These are phyloP conservation scores for Castanea sativa DNA, from an alignment of 306 rosid species.

Conservation along the genomic window DNA sequence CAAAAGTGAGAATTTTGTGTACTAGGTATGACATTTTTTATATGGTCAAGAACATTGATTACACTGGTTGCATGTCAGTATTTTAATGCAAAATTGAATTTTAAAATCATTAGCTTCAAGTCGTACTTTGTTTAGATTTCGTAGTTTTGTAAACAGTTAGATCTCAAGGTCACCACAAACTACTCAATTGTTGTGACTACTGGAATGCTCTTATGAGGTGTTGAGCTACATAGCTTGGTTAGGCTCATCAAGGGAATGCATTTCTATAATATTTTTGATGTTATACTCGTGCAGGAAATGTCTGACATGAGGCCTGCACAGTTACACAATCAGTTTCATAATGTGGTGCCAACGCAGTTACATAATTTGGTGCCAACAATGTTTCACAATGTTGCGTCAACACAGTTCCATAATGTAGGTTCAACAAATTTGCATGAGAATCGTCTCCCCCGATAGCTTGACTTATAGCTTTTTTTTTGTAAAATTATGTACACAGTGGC, in stretches of 20 bases:
- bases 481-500: constrained; percentile 13
- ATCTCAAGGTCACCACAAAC: neutral
- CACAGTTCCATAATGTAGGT: constrained; percentile 34
- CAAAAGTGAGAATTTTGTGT: no score
- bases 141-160: neutral
- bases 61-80: neutral
- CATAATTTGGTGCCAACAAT: constrained; percentile 45
- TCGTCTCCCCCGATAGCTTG: constrained; percentile 43
- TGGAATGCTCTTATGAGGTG: neutral
- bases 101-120: neutral
- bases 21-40: neutral
- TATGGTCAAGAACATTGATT: neutral
- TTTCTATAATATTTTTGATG: constrained; percentile 15
- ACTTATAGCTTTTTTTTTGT: neutral
- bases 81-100: neutral
- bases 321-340: constrained; percentile 25
- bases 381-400: constrained; percentile 36
- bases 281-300: constrained; percentile 35
- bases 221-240: neutral
- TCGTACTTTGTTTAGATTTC: neutral
- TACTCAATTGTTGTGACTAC: neutral
- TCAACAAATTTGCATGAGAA: constrained; percentile 46
- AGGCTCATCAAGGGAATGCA: neutral
- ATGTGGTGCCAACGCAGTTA: constrained; percentile 43
- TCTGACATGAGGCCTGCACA: constrained; percentile 27